A percentile compares a stretch with the other conserved stretches of the same genome.
phyloP scores from a whole-genome alignment of 371 early-diverging fungal genomes.

The Rhizomucor miehei region DNA sequence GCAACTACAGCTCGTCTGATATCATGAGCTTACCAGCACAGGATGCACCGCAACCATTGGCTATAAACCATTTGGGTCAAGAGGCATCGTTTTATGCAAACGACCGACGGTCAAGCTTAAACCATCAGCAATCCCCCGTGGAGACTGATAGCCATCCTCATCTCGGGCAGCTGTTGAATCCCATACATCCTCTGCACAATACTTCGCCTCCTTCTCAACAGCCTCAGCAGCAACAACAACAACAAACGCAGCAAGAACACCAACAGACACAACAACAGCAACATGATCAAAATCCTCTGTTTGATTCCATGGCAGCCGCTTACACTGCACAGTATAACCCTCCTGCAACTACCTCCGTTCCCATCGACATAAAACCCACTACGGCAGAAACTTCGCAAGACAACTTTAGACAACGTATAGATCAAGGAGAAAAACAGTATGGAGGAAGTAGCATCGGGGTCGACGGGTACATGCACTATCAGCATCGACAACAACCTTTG shows the following conservation, averaged over 20 bases:
- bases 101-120: conserved; percentile 2
- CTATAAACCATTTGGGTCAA: not conserved
- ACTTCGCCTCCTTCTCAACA: not conserved
- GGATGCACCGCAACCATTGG: not conserved
- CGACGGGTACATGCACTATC: conserved; percentile 16
- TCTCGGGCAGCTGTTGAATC: conserved; percentile 5
- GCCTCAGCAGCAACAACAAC: conserved; percentile 9
- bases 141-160: conserved; percentile 2
- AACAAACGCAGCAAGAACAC: conserved; percentile 2
- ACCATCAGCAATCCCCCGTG: conserved; percentile 1
- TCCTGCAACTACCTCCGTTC: not conserved
- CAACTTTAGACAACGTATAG: not conserved
- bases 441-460: conserved; percentile 10
- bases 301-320: too few relatives aligned
- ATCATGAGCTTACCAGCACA: conserved; percentile 1
- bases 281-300: not conserved
- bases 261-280: conserved; percentile 1
- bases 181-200: conserved; percentile 1
- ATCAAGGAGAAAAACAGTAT: not conserved
- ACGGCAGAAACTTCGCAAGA: conserved; percentile 1
- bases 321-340: not conserved
- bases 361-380: not conserved
- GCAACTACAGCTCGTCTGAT: conserved; percentile 7
- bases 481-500: conserved; percentile 24
- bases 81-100: too few relatives aligned